Conservation (phyloP, 2,329 filamentous ascomycete genomes). For the Hymenoscyphus infarciens region DNA sequence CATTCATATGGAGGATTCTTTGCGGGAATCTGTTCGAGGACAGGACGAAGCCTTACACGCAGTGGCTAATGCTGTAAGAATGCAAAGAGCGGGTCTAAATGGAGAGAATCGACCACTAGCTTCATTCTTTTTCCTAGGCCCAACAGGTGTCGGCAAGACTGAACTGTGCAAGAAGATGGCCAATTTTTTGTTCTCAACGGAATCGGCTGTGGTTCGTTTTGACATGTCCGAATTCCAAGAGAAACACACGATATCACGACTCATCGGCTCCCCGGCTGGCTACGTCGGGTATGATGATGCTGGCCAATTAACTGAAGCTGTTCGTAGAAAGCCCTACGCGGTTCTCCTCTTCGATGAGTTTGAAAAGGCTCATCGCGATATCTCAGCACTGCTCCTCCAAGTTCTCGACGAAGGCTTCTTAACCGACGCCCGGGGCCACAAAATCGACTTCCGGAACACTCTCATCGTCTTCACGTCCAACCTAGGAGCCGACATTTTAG, state of each 20-base stretch:
- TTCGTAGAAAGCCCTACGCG: constrained; percentile 90
- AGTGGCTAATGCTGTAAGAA: constrained; percentile 87
- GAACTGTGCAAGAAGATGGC: constrained; percentile 97
- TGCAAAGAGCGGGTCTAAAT: constrained; percentile 88
- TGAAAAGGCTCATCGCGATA: constrained; percentile 94
- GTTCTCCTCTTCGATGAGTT: constrained; percentile 96
- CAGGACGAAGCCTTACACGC: constrained; percentile 92
- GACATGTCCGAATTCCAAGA: constrained; percentile 99
- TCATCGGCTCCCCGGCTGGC: constrained; percentile 87
- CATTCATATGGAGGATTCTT: constrained; percentile 89
- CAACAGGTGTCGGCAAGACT: constrained; percentile 95
- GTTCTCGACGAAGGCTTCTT: constrained; percentile 95
- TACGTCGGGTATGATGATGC: constrained; percentile 92
- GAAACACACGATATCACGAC: constrained; percentile 88
- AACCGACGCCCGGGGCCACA: constrained; percentile 92
- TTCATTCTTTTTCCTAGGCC: constrained; percentile 96
- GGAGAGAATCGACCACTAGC: constrained; percentile 89
- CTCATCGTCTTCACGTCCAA: constrained; percentile 97
- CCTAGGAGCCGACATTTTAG: constrained; percentile 85
- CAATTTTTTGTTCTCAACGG: constrained; percentile 86
- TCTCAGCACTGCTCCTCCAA: constrained; percentile 85
- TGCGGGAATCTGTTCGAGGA: constrained; percentile 79
- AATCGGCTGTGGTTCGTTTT: constrained; percentile 86
- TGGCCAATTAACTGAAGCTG: constrained; percentile 91
- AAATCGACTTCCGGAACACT: constrained; percentile 94